These are phyloP conservation scores for Agapanthus africanus DNA, from an alignment of 106 monocot genomes.

Conservation along the genomic window DNA sequence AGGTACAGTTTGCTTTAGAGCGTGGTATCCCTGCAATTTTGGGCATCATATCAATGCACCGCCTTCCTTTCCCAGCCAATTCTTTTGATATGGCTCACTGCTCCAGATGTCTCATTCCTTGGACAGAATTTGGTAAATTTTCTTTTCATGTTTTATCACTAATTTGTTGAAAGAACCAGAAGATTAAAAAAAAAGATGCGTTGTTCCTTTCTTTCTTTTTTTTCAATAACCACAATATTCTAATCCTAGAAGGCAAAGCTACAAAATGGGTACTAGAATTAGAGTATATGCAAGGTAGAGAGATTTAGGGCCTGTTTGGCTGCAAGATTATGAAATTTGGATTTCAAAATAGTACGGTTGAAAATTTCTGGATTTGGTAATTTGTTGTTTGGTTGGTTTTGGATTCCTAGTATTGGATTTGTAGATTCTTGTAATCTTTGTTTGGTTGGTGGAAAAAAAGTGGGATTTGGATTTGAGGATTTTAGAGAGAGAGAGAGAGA, in stretches of 20 bases:
- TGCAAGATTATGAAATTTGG: too few relatives aligned
- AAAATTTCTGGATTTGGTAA: too few relatives aligned
- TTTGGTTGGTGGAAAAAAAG: too few relatives aligned
- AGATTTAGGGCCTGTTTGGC: too few relatives aligned
- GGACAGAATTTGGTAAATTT: slow-evolving; percentile 72
- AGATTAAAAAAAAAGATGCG: too few relatives aligned
- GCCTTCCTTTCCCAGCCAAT: slow-evolving; percentile 77
- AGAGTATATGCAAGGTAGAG: too few relatives aligned
- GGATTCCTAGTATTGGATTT: too few relatives aligned
- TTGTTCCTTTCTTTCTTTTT: not conserved
- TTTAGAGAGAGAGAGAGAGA: too few relatives aligned
- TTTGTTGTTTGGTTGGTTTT: too few relatives aligned
- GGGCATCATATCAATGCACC: slow-evolving; percentile 75
- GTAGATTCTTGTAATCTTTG: too few relatives aligned
- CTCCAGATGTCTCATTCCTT: slow-evolving; percentile 83
- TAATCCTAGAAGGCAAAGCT: not conserved
- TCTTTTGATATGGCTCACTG: slow-evolving; percentile 86
- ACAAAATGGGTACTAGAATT: not conserved
- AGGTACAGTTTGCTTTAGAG: slow-evolving; percentile 87
- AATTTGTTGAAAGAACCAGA: not conserved
- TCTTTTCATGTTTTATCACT: not conserved
- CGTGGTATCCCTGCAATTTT: slow-evolving; percentile 84
- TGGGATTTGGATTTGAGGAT: too few relatives aligned
- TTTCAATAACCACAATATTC: not conserved
- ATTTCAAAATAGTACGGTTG: too few relatives aligned